Base-by-base conservation (phyloP, 441 rosid genomes). In the Melastoma candidum region DNA sequence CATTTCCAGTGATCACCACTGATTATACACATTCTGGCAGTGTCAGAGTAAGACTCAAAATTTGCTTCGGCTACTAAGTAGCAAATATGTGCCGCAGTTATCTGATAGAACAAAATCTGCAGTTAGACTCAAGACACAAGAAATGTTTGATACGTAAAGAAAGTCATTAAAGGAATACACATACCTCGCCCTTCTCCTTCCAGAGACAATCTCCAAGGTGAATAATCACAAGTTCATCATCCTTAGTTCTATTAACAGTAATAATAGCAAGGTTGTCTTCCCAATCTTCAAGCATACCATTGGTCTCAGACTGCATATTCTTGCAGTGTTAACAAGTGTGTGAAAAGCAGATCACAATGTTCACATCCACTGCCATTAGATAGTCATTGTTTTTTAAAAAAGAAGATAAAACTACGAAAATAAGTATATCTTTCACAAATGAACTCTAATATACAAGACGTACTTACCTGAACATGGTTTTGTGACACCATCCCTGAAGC, bases 131-230 rank as follows among this genome's bases (percentile, higher is more conserved):
- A 60, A 26, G 36, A 49, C 47, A 12, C 27, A 54, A 51, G 25
- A 48, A 26, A 32, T 22, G 44, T 36, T 29, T 56, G 17, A 51
- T 10, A 49, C 26, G 14, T 26, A 11, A 67, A 44, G 59, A 46
- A 60, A 48, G 46, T 12, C 22, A 59, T 49, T 11, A 17, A 55
- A 56, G 58, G 56, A 58, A 14, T 51, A 25, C 58, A 53, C 61
- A 51, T 68, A 94, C 99, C 97, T 89, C 95, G 70, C 96, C 80
- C 71, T 83, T 77, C 58, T 94, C 99, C 83, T 78, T 94, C 99
- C 96, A 94, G 53, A 94, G 61, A 77, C 90, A 80, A 79, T 94
- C 99, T 51, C 99, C 99, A 24, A 94, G 97, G 72, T 94, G 99
- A 57, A 85, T 76, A 57, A 94, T 77, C 66, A 94, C 99, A 70